Evolutionary conservation across 78 protist genomes (phyloP).

Genomic region (Dictyostelium discoideum): DNA sequence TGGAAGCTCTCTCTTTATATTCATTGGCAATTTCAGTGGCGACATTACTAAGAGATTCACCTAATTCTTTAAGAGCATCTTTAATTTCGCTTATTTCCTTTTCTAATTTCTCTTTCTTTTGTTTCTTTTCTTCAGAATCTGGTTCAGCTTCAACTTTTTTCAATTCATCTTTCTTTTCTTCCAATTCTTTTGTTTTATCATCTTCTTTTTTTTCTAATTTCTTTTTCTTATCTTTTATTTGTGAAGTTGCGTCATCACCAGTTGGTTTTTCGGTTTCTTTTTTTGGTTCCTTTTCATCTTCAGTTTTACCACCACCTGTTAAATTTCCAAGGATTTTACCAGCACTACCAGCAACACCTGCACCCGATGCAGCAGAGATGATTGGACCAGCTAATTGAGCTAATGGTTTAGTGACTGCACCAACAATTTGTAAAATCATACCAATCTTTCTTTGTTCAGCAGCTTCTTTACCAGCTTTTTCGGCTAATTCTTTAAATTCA

Average conservation of each 20-base stretch:
- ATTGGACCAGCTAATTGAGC: not conserved
- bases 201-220: not conserved
- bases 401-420: not conserved
- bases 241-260: not conserved
- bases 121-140: not conserved
- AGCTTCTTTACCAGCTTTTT: conserved; percentile 21
- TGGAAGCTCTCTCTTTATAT: not conserved
- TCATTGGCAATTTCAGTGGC: conserved; percentile 4
- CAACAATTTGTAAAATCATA: not conserved
- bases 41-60: not conserved
- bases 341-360: not conserved
- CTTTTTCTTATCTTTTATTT: not conserved
- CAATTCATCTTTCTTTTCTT: not conserved
- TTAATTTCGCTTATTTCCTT: not conserved
- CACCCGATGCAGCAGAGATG: not conserved
- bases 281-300: not conserved
- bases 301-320: not conserved
- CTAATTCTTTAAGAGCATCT: not conserved
- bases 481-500: not conserved
- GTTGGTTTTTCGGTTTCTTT: not conserved
- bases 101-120: not conserved
- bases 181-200: not conserved
- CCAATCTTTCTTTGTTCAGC: not conserved
- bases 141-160: not conserved
- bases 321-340: not conserved